phyloP scores from a whole-genome alignment of 2,329 filamentous ascomycete genomes.

The Sclerotinia spermophila region DNA sequence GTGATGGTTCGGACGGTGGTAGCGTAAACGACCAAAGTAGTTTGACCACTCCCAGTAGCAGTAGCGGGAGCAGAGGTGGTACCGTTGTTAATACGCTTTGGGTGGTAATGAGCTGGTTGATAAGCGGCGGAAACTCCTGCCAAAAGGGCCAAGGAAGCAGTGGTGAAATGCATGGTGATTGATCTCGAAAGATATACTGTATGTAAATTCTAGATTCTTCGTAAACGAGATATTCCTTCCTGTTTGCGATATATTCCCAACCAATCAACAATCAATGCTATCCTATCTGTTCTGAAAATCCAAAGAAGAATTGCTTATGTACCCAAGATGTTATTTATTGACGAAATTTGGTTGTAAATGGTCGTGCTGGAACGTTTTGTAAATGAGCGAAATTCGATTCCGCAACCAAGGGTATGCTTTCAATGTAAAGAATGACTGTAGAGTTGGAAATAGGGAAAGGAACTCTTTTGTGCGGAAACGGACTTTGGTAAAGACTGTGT shows the following conservation, averaged over 20 bases:
- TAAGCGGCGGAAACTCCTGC: slow-evolving; percentile 37
- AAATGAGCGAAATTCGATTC: slow-evolving; percentile 38
- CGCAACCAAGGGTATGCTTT: slow-evolving; percentile 28
- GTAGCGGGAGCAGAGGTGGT: slow-evolving; percentile 17
- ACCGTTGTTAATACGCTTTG: slow-evolving; percentile 30
- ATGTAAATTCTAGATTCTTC: slow-evolving; percentile 13
- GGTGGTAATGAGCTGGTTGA: slow-evolving; percentile 33
- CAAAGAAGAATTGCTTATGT: slow-evolving; percentile 10
- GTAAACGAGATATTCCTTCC: slow-evolving; percentile 20
- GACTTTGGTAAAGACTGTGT: slow-evolving; percentile 19
- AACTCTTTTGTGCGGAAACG: slow-evolving; percentile 17
- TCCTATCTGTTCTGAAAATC: slow-evolving; percentile 10
- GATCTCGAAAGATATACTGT: slow-evolving; percentile 19
- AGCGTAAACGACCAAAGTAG: slow-evolving; percentile 42
- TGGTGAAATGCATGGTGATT: slow-evolving; percentile 35
- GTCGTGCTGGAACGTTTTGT: neutral
- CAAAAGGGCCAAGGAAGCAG: slow-evolving; percentile 32
- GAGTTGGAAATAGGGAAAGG: slow-evolving; percentile 31
- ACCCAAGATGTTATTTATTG: slow-evolving; percentile 1
- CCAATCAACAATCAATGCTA: slow-evolving; percentile 35
- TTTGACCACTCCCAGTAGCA: slow-evolving; percentile 30
- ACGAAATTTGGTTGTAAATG: neutral
- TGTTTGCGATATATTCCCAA: slow-evolving; percentile 22
- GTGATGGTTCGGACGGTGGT: slow-evolving; percentile 40
- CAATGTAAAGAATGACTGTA: slow-evolving; percentile 36